Evolutionary conservation across 2,329 filamentous ascomycete species (phyloP), one percentile per base, ranked within the genome.

Genomic region (Aspergillus tanneri): DNA sequence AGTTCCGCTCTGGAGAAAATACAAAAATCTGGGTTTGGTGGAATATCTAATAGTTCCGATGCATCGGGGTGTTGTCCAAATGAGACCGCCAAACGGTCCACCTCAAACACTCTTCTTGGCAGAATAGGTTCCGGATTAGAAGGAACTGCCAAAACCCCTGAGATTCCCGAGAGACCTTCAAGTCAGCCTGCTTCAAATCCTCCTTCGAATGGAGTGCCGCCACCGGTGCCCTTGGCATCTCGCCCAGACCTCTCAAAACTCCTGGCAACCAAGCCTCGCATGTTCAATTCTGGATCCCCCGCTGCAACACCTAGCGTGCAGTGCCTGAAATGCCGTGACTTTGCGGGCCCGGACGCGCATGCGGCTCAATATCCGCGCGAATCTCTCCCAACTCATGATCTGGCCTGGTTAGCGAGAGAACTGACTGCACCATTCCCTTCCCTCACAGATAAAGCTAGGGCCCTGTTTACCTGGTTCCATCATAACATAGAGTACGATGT

Each of bases 391-490:
- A 84, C 86, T 0, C 70, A 73, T 3, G 78, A 83, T 56, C 75
- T 93, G 3, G 82, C 79, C 16, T 88, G 88, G 73, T 78, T 99
- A 19, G 90, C 91, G 0, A 79, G 82, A 43, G 82, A 87, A 43
- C 80, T 97, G 16, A 95, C 90, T 48, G 76, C 79, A 3, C 86
- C 87, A 0, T 96, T 97, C 63, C 72, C 83, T 1, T 96, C 89
- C 0, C 73, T 76, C 1, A 96, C 92, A 0, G 92, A 97, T 69
- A 96, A 96, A 72, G 92, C 93, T 2, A 81, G 93, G 22, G 90
- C 84, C 2, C 88, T 99, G 50, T 97, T 97, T 66, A 89, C 88
- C 1, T 99, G 93, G 93, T 83, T 91, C 32, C 92, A 97, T 70
- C 85, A 97, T 69, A 97, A 97, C 60, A 85, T 99, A 49, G 79